A percentile compares a stretch with the other conserved stretches of the same genome.
These are phyloP conservation scores for Arctostaphylos glauca DNA, from an alignment of 148 eudicot species.

Conservation along the genomic window DNA sequence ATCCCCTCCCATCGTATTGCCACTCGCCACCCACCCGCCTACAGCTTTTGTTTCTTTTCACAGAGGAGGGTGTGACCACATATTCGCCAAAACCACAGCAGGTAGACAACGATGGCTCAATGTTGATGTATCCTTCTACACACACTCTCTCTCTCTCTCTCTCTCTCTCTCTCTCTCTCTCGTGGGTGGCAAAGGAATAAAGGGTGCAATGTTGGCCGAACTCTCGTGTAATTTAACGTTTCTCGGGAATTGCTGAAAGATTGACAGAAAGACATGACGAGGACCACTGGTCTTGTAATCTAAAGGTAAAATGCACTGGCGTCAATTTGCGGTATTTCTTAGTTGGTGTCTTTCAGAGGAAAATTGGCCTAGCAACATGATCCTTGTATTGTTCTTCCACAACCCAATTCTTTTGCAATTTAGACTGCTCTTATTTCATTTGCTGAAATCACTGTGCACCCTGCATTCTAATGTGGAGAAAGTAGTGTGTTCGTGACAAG, in stretches of 20 bases:
- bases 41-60: slow-evolving; percentile 10
- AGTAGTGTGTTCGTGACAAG: no score
- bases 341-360: background rate
- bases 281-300: slow-evolving; percentile 23
- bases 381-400: no score
- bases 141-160: background rate
- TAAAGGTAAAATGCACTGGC: slow-evolving; percentile 15
- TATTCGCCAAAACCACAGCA: slow-evolving; percentile 7
- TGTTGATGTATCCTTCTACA: background rate
- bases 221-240: background rate
- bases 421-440: no score
- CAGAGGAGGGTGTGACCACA: slow-evolving; percentile 15
- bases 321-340: background rate
- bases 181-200: slow-evolving; percentile 23
- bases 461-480: no score
- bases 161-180: background rate
- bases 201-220: background rate
- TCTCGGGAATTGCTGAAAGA: slow-evolving; percentile 9
- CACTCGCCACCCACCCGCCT: background rate
- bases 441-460: no score
- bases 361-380: no score
- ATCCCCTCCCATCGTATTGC: background rate
- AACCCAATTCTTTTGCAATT: no score
- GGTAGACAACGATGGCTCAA: background rate
- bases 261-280: slow-evolving; percentile 11